These are phyloP conservation scores for Apiotrichum akiyoshidainum DNA, from an alignment of 1,284 basidiomycete species.

Conservation along the genomic window DNA sequence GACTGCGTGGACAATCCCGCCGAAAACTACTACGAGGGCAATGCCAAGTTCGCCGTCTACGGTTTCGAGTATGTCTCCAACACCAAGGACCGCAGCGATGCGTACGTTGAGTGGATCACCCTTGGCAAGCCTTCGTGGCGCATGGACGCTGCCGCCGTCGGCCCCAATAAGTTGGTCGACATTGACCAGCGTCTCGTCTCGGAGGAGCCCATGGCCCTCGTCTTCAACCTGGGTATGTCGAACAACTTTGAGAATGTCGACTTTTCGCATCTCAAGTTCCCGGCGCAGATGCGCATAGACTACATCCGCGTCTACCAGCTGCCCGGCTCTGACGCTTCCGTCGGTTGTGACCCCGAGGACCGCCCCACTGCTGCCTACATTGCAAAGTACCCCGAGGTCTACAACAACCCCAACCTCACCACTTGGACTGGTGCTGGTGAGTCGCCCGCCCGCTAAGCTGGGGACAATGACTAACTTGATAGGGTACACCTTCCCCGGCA, in stretches of 20 bases:
- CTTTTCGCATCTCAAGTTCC: constrained; percentile 48
- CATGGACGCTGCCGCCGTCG: constrained; percentile 59
- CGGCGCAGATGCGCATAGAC: constrained; percentile 52
- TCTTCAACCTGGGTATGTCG: constrained; percentile 49
- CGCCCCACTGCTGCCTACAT: constrained; percentile 50
- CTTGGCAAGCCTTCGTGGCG: constrained; percentile 58
- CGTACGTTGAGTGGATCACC: constrained; percentile 65
- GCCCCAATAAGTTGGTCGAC: constrained; percentile 56
- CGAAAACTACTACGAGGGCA: constrained; percentile 54
- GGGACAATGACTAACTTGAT: background rate
- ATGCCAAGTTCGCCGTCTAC: constrained; percentile 51
- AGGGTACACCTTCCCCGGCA: constrained; percentile 8
- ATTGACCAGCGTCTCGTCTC: constrained; percentile 67
- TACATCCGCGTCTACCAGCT: constrained; percentile 54
- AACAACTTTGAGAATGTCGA: constrained; percentile 53
- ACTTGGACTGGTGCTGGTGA: constrained; percentile 33
- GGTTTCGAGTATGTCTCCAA: constrained; percentile 70
- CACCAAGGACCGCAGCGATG: constrained; percentile 56
- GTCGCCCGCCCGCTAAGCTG: background rate
- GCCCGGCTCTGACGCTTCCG: constrained; percentile 42
- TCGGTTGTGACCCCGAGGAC: constrained; percentile 49
- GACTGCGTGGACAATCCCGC: background rate
- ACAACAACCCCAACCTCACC: constrained; percentile 49
- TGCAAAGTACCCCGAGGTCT: constrained; percentile 34
- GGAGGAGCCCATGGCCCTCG: constrained; percentile 66